Evolutionary conservation across 1,139 yeast species (phyloP).

Genomic region (Yamadazyma jaroonii): DNA sequence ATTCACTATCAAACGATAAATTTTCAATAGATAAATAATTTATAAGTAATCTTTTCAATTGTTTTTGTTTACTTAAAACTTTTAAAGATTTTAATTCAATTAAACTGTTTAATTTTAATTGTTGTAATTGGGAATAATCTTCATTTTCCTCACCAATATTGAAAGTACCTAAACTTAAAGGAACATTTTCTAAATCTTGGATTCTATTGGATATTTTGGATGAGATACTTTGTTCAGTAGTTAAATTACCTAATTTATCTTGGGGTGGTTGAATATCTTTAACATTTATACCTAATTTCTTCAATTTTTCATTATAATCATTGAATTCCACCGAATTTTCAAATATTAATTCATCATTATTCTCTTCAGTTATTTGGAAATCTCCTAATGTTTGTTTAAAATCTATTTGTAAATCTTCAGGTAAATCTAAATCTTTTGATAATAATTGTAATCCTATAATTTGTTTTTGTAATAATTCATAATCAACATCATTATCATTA

Average conservation of each 20-base stretch:
- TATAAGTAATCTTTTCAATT: slow-evolving; percentile 71
- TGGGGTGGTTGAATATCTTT: no score
- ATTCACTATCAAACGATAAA: slow-evolving; percentile 46
- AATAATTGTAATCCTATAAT: slow-evolving; percentile 72
- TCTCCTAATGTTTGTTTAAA: slow-evolving; percentile 2
- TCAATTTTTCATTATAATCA: slow-evolving; percentile 29
- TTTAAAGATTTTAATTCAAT: slow-evolving; percentile 82
- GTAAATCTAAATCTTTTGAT: slow-evolving; percentile 75
- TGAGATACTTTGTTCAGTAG: slow-evolving; percentile 51
- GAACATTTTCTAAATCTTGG: slow-evolving; percentile 69
- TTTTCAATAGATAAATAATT: slow-evolving; percentile 64
- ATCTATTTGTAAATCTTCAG: slow-evolving; percentile 41
- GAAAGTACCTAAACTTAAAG: slow-evolving; percentile 73
- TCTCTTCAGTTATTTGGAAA: neutral
- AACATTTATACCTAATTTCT: slow-evolving; percentile 29
- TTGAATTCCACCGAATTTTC: slow-evolving; percentile 9
- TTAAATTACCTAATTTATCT: slow-evolving; percentile 32
- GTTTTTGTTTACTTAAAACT: slow-evolving; percentile 79
- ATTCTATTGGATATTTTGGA: slow-evolving; percentile 67
- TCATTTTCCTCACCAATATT: slow-evolving; percentile 21
- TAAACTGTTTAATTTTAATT: slow-evolving; percentile 61
- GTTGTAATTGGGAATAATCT: slow-evolving; percentile 33
- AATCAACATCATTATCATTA: slow-evolving; percentile 32
- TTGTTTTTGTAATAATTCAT: slow-evolving; percentile 59
- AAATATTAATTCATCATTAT: slow-evolving; percentile 13